A percentile compares a stretch with the other conserved stretches of the same genome.
These are phyloP conservation scores for Tulasnella sp. DNA, from an alignment of 768 basidiomycete genomes.

Conservation along the genomic window DNA sequence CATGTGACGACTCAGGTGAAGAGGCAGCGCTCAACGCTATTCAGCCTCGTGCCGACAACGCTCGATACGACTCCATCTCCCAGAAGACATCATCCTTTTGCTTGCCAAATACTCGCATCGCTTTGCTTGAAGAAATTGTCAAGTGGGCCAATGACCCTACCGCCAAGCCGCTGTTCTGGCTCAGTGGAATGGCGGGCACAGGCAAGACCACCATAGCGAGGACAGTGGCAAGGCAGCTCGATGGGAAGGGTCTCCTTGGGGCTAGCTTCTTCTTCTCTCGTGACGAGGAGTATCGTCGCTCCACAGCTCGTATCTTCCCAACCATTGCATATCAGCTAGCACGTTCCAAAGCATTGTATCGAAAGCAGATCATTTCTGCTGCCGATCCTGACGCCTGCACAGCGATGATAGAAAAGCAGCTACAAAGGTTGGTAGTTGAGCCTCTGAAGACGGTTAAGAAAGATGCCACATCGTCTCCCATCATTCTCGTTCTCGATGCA, in stretches of 20 bases:
- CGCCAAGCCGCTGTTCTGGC: not conserved
- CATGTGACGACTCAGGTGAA: too few species aligned
- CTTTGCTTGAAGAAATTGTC: too few species aligned
- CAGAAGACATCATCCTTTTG: too few species aligned
- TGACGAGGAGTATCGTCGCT: not conserved
- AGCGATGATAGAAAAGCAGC: not conserved
- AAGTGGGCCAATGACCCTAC: too few species aligned
- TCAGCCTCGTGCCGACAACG: too few species aligned
- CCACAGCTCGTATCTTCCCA: not conserved
- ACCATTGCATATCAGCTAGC: not conserved
- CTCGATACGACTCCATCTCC: too few species aligned
- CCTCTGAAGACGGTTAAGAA: not conserved
- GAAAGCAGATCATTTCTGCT: not conserved
- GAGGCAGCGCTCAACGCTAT: too few species aligned
- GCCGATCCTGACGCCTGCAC: not conserved
- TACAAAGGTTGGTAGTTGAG: not conserved
- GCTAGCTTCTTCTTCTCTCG: not conserved
- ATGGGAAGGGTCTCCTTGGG: not conserved
- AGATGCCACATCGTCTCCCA: not conserved
- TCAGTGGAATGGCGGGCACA: not conserved
- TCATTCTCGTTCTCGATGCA: not conserved
- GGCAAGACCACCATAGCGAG: not conserved
- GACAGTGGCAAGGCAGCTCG: not conserved
- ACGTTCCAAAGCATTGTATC: not conserved
- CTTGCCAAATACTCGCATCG: too few species aligned